These are phyloP conservation scores for Xylaria longipes DNA, from an alignment of 495 filamentous ascomycete species.

Conservation along the genomic window DNA sequence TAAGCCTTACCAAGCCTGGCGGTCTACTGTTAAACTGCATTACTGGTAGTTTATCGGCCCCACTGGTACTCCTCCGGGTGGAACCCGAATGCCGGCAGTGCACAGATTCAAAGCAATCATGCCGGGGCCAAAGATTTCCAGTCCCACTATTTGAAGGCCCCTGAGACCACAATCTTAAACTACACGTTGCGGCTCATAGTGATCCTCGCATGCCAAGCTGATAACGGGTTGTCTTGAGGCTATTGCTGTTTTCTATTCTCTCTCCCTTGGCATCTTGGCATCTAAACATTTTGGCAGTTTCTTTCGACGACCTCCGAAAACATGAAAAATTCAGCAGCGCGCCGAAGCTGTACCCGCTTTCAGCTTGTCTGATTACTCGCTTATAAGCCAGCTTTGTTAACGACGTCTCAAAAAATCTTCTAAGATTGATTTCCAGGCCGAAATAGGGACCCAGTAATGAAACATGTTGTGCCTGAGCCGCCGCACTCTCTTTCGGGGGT, in stretches of 20 bases:
- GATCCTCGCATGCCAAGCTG: conserved; percentile 25
- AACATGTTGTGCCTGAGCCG: conserved; percentile 10
- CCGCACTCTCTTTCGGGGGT: not conserved
- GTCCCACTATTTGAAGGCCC: conserved; percentile 3
- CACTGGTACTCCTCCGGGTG: not conserved
- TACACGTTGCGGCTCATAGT: conserved; percentile 18
- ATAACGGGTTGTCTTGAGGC: conserved; percentile 12
- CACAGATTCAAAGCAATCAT: not conserved
- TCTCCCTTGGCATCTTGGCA: conserved; percentile 19
- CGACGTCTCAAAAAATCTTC: not conserved
- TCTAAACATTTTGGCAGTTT: conserved; percentile 11
- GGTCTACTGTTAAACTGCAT: too few relatives aligned
- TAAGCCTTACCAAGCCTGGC: conserved; percentile 3
- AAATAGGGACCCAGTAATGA: not conserved
- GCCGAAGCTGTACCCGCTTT: not conserved
- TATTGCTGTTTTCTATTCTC: not conserved
- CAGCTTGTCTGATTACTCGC: too few relatives aligned
- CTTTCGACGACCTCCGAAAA: conserved; percentile 14
- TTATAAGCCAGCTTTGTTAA: not conserved
- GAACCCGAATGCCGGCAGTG: not conserved
- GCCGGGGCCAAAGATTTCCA: conserved; percentile 4
- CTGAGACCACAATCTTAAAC: conserved; percentile 8
- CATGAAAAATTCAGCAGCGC: not conserved
- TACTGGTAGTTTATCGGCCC: conserved; percentile 3
- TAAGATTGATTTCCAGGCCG: not conserved